Base-by-base conservation (phyloP, 2,329 filamentous ascomycete species). In the Alternaria incomplexa region DNA sequence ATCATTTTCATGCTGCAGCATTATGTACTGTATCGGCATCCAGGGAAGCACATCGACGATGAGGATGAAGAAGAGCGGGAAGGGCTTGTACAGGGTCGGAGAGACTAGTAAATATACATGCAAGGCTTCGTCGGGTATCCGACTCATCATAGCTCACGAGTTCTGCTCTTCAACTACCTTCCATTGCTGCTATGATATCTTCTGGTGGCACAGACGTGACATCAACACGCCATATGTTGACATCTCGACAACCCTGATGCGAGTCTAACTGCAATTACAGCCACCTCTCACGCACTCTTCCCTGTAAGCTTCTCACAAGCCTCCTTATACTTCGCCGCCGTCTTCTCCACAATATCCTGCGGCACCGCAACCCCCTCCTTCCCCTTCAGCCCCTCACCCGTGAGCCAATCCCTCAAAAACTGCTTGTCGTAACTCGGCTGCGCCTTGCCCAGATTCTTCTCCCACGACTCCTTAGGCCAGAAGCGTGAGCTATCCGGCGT, bases 391-490 rank as follows among this genome's bases (percentile, higher is more conserved):
- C 91, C 91, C 61, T 91, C 84, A 51, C 78, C 81, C 3, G 89
- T 90, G 73, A 97, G 80, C 92, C 93, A 97, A 81, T 97, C 90
- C 36, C 94, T 85, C 69, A 97, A 79, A 73, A 79, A 84, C 73
- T 85, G 75, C 85, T 97, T 97, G 78, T 97, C 94, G 70, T 95
- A 96, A 81, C 92, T 96, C 58, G 90, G 86, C 83, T 96, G 93
- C 60, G 91, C 86, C 65, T 85, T 85, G 2, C 94, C 93, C 17
- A 91, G 81, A 62, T 79, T 76, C 58, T 64, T 52, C 76, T 89
- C 86, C 77, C 95, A 96, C 48, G 85, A 85, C 46, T 89, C 89
- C 66, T 86, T 88, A 1, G 90, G 89, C 94, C 95, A 98, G 85
- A 97, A 97, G 15, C 94, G 88, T 54, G 91, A 95, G 69, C 79